phyloP scores from a whole-genome alignment of 2,329 filamentous ascomycete genomes.

The Teratosphaeria zuluensis region DNA sequence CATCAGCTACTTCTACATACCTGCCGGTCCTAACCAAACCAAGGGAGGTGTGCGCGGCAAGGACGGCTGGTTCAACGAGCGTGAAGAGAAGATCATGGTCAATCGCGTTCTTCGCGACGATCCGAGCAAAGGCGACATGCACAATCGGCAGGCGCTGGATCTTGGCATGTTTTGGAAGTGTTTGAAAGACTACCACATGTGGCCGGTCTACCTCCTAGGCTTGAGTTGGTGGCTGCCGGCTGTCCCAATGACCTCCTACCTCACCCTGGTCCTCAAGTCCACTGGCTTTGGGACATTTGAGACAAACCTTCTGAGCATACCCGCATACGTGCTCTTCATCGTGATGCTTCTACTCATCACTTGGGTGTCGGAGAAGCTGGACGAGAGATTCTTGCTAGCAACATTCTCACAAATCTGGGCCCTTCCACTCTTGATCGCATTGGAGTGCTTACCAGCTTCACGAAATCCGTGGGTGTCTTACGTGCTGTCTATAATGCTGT shows the following conservation, averaged over 20 bases:
- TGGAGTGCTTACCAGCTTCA: constrained; percentile 25
- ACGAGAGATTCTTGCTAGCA: constrained; percentile 42
- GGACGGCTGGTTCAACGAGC: constrained; percentile 51
- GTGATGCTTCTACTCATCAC: constrained; percentile 41
- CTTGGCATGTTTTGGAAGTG: constrained; percentile 40
- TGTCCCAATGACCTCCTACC: constrained; percentile 28
- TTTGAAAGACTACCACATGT: constrained; percentile 48
- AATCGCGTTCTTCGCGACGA: constrained; percentile 55
- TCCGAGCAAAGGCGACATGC: constrained; percentile 52
- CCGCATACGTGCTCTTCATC: constrained; percentile 40
- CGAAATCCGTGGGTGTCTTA: constrained; percentile 31
- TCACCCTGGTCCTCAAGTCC: constrained; percentile 30
- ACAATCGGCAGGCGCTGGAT: constrained; percentile 47
- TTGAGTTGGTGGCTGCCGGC: constrained; percentile 32
- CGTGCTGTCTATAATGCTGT: constrained; percentile 29
- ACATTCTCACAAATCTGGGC: constrained; percentile 33
- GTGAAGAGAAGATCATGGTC: constrained; percentile 54
- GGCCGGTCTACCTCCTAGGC: constrained; percentile 45
- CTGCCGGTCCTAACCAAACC: constrained; percentile 53
- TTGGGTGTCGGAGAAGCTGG: constrained; percentile 40
- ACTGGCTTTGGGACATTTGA: constrained; percentile 34
- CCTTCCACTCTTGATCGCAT: constrained; percentile 31
- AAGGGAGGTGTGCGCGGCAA: constrained; percentile 51
- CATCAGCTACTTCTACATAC: constrained; percentile 46
- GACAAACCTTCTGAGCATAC: constrained; percentile 34